Evolutionary conservation across 2,329 filamentous ascomycete species (phyloP).

Genomic region (Penicillium sp.): DNA sequence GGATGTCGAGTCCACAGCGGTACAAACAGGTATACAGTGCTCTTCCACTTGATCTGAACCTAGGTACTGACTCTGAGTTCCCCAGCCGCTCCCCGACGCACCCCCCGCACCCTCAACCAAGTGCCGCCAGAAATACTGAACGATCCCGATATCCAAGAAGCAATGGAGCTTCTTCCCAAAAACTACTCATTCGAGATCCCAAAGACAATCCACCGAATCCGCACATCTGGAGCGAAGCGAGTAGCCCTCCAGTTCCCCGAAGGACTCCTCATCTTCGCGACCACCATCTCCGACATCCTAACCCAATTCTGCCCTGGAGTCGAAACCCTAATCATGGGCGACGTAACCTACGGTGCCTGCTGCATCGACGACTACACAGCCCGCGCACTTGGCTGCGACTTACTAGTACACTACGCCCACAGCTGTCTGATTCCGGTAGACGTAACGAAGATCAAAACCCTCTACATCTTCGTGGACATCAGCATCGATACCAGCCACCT

Average conservation of each 20-base stretch:
- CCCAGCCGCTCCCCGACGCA: slow-evolving; percentile 66
- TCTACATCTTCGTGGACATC: slow-evolving; percentile 98
- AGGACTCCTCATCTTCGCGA: slow-evolving; percentile 89
- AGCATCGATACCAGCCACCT: slow-evolving; percentile 89
- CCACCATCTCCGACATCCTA: slow-evolving; percentile 94
- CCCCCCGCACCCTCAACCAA: slow-evolving; percentile 80
- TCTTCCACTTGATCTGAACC: background rate
- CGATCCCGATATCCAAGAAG: slow-evolving; percentile 78
- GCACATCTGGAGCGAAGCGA: slow-evolving; percentile 70
- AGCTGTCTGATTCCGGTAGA: slow-evolving; percentile 95
- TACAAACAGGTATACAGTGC: slow-evolving; percentile 37
- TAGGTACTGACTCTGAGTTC: slow-evolving; percentile 3
- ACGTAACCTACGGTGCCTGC: slow-evolving; percentile 97
- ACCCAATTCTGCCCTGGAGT: slow-evolving; percentile 88
- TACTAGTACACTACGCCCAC: slow-evolving; percentile 95
- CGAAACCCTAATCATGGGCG: slow-evolving; percentile 96
- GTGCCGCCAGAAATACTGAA: slow-evolving; percentile 83
- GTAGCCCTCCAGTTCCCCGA: slow-evolving; percentile 97
- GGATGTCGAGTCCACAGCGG: slow-evolving; percentile 59
- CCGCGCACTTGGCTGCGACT: slow-evolving; percentile 84
- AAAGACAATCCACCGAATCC: slow-evolving; percentile 94
- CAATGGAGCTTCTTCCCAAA: slow-evolving; percentile 78
- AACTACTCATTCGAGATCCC: slow-evolving; percentile 99
- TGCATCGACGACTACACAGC: slow-evolving; percentile 99
- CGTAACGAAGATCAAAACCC: slow-evolving; percentile 91